Base-by-base conservation (phyloP, 257 asterid species). In the Nicotiana noctiflora region DNA sequence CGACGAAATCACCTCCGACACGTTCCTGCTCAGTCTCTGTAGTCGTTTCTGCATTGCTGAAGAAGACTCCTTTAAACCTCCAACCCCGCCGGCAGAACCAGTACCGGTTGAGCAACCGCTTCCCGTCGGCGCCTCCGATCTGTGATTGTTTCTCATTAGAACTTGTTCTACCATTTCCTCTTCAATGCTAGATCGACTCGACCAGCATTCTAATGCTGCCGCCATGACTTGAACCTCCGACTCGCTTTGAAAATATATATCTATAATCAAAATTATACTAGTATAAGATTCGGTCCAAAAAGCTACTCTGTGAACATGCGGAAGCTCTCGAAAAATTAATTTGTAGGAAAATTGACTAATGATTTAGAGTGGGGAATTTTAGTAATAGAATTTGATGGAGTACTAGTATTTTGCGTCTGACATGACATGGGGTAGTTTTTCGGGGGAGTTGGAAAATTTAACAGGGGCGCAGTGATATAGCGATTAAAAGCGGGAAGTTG, bases 131-230 rank as follows among this genome's bases (percentile, higher is more conserved):
- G 86, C 90, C 79, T 95, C 99, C 79, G 99, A 95, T 93, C 98
- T 90, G 86, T 92, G 90, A 11, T 87, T 84, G 40, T 93, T 90
- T 34, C 94, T 91, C 98, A 95, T 93, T 7, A 95, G 84, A 17
- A 92, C 97, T 80, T 95, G 99, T 87, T 95, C 99, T 82, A 90
- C 95, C 90, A 90, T 81, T 83, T 95, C 99, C 86, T 95, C 99
- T 49, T 95, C 99, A 56, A 95, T 93, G 32, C 95, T 91, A 25
- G 97, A 85, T 63, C 97, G 88, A 86, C 97, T 91, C 1, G 97
- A 92, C 99, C 99, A 95, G 93, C 99, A 95, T 75, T 95, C 99
- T 44, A 93, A 77, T 49, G 99, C 97, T 23, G 97, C 96, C 1
- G 99, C 97, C 99, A 95, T 95, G 83, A 88, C 77, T 80, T 37